A percentile compares a stretch with the other conserved stretches of the same genome.
These are phyloP conservation scores for Arabis alpina DNA, from an alignment of 345 rosid genomes.

Conservation along the genomic window DNA sequence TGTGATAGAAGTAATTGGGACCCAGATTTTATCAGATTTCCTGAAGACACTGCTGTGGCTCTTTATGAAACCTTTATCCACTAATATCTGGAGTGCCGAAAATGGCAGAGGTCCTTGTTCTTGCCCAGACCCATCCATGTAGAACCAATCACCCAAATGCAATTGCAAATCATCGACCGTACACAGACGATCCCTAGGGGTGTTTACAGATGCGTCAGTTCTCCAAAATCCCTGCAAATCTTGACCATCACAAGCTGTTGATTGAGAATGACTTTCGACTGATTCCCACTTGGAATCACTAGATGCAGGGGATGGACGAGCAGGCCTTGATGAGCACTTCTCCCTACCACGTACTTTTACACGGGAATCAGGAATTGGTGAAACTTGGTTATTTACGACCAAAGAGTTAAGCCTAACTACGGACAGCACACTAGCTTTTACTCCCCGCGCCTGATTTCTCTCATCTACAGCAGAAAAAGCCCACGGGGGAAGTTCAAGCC, in stretches of 20 bases:
- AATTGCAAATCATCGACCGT: conserved; percentile 73
- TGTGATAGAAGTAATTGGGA: conserved; percentile 61
- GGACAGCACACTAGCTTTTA: conserved; percentile 70
- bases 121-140: conserved; percentile 91
- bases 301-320: conserved; percentile 62
- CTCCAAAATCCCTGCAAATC: conserved; percentile 55
- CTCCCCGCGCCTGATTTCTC: conserved; percentile 71
- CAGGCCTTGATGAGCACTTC: conserved; percentile 65
- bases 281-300: conserved; percentile 67
- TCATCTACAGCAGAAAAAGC: conserved; percentile 79
- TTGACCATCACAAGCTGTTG: conserved; percentile 53
- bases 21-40: conserved; percentile 89
- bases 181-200: conserved; percentile 70
- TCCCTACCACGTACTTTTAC: conserved; percentile 74
- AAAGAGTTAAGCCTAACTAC: conserved; percentile 97
- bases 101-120: conserved; percentile 83
- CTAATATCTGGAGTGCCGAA: conserved; percentile 75
- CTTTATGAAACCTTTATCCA: conserved; percentile 67
- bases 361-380: conserved; percentile 75
- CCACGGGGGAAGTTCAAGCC: conserved; percentile 98
- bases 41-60: conserved; percentile 84
- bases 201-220: conserved; percentile 49
- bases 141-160: conserved; percentile 97
- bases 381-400: conserved; percentile 91
- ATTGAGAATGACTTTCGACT: conserved; percentile 59